A percentile compares a stretch with the other conserved stretches of the same genome.
These are phyloP conservation scores for Eragrostis tef DNA, from an alignment of 202 grass and related monocot species.

Conservation along the genomic window DNA sequence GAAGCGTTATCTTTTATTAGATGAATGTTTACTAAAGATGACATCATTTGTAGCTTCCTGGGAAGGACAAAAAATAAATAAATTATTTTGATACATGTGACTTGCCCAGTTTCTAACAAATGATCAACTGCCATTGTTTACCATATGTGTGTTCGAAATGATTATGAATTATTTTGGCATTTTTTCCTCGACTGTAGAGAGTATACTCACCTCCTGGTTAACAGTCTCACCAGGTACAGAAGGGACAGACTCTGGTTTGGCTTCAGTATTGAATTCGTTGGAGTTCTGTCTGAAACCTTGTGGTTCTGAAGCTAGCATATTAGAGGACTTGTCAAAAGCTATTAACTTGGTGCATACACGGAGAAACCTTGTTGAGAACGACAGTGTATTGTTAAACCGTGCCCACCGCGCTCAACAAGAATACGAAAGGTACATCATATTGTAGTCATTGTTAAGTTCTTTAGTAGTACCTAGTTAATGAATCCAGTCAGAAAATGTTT, in stretches of 20 bases:
- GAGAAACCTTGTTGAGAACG: conserved; percentile 83
- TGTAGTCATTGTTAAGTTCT: conserved; percentile 8
- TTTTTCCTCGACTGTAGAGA: background rate
- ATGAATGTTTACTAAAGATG: conserved; percentile 1
- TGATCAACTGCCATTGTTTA: conserved; percentile 5
- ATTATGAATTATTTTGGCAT: conserved; percentile 28
- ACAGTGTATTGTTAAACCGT: conserved; percentile 84
- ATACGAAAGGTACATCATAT: conserved; percentile 76
- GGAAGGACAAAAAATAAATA: background rate
- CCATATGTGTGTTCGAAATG: background rate
- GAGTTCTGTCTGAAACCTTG: conserved; percentile 90
- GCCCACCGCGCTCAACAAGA: conserved; percentile 89
- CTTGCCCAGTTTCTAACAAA: background rate
- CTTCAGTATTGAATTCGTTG: conserved; percentile 80
- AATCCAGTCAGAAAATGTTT: too few species aligned
- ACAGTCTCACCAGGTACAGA: conserved; percentile 71
- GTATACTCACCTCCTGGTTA: conserved; percentile 39
- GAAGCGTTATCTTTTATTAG: background rate
- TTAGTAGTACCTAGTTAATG: conserved; percentile 29
- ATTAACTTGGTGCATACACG: conserved; percentile 80
- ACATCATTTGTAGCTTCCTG: background rate
- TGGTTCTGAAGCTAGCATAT: conserved; percentile 91
- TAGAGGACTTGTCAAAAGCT: conserved; percentile 94
- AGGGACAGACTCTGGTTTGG: conserved; percentile 78
- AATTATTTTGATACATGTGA: background rate